A percentile compares a stretch with the other conserved stretches of the same genome.
Conservation (phyloP, 441 rosid genomes). For the Erysimum cheiri region DNA sequence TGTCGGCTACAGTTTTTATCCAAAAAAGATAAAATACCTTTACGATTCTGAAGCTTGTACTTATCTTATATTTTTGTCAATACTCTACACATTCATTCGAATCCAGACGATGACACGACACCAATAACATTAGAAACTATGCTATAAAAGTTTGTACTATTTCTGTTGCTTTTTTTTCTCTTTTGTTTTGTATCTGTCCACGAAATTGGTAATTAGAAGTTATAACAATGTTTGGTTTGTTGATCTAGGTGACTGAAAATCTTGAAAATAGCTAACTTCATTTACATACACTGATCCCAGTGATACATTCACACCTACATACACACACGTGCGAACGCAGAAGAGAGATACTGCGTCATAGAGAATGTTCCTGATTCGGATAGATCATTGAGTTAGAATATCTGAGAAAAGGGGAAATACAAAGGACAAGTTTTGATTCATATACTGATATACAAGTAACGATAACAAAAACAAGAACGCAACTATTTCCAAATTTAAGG, state of each 20-base stretch:
- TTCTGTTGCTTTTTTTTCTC: no score
- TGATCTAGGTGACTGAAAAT: neutral
- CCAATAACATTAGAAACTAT: neutral
- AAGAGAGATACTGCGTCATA: neutral
- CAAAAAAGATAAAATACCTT: neutral
- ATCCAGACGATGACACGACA: neutral
- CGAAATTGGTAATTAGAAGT: neutral
- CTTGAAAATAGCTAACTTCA: constrained; percentile 6
- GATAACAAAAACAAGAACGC: neutral
- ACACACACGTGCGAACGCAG: neutral
- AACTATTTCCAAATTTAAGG: neutral
- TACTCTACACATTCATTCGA: neutral
- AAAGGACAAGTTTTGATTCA: neutral
- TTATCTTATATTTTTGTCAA: neutral
- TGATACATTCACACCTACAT: neutral
- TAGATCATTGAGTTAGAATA: neutral
- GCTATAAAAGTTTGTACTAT: neutral
- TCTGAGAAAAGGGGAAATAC: neutral
- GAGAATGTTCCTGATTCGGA: neutral
- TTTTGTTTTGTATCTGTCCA: neutral
- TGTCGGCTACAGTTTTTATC: constrained; percentile 7
- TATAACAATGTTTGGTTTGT: neutral
- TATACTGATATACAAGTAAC: neutral
- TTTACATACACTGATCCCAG: neutral
- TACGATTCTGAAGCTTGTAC: neutral